Evolutionary conservation across 1,284 basidiomycete species (phyloP).

Genomic region (Papiliotrema laurentii): DNA sequence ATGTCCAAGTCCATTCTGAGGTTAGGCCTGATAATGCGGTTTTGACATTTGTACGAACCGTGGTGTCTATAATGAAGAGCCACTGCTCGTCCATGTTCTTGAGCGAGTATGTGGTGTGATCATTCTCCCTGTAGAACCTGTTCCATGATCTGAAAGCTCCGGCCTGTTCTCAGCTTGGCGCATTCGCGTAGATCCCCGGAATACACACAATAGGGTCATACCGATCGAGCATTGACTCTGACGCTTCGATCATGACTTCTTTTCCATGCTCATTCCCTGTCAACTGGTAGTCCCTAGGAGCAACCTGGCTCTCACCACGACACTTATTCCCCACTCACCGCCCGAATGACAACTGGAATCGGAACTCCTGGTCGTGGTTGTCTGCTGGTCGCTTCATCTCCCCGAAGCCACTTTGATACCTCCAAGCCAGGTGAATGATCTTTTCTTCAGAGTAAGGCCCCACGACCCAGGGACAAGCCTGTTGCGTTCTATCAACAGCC

Average conservation of each 20-base stretch:
- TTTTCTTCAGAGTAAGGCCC: slow-evolving; percentile 19
- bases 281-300: slow-evolving; percentile 26
- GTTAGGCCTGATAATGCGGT: not conserved
- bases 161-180: too few relatives aligned
- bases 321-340: slow-evolving; percentile 15
- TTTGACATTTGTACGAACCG: too few relatives aligned
- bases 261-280: slow-evolving; percentile 24
- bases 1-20: slow-evolving; percentile 41
- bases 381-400: slow-evolving; percentile 17
- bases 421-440: slow-evolving; percentile 20
- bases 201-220: slow-evolving; percentile 23
- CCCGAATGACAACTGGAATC: slow-evolving; percentile 35
- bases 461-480: slow-evolving; percentile 17
- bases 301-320: not conserved
- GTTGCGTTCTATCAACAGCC: slow-evolving; percentile 31
- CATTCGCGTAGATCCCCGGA: too few relatives aligned
- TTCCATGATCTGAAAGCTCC: too few relatives aligned
- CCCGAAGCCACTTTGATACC: slow-evolving; percentile 29
- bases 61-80: too few relatives aligned
- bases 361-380: slow-evolving; percentile 41
- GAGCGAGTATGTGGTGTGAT: too few relatives aligned
- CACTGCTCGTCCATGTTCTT: too few relatives aligned
- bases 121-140: too few relatives aligned
- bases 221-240: slow-evolving; percentile 31
- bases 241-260: slow-evolving; percentile 27